Conservation (phyloP, 108 stramenopile species). For the Mediolabrus comicus region DNA sequence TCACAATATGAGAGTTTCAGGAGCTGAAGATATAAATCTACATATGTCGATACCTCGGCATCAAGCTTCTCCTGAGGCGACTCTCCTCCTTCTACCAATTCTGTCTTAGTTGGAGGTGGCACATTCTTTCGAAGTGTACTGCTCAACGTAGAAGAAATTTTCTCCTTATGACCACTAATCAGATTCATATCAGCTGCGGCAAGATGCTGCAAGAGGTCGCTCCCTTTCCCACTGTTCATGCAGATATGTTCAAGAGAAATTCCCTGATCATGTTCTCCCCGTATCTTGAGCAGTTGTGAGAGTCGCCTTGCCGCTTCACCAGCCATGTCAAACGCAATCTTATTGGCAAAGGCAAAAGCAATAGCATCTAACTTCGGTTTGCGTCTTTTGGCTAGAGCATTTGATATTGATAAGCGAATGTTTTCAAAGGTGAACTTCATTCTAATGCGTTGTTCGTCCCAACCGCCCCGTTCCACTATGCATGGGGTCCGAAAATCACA, state of each 20-base stretch:
- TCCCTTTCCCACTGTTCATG: background rate
- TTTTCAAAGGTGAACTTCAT: background rate
- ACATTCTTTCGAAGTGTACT: background rate
- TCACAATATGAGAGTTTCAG: background rate
- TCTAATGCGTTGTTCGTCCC: background rate
- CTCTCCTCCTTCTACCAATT: background rate
- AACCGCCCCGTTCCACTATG: background rate
- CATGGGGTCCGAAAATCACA: background rate
- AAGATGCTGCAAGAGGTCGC: background rate
- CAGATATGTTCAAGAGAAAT: conserved; percentile 4
- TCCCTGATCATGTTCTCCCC: background rate
- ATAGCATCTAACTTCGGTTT: background rate
- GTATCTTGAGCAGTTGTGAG: background rate
- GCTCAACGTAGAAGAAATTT: background rate
- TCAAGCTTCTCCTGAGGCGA: background rate
- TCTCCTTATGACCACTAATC: background rate
- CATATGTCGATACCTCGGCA: background rate
- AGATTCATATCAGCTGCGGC: background rate
- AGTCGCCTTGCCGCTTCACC: background rate
- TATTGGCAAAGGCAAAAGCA: background rate
- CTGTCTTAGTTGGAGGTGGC: background rate
- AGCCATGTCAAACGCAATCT: background rate
- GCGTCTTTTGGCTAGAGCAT: background rate
- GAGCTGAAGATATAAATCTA: background rate
- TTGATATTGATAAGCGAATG: background rate